Percentiles rank a stretch among this genome's conserved stretches.
Conservation (phyloP, 164 flowering plant species). For the Hamamelis virginiana region DNA sequence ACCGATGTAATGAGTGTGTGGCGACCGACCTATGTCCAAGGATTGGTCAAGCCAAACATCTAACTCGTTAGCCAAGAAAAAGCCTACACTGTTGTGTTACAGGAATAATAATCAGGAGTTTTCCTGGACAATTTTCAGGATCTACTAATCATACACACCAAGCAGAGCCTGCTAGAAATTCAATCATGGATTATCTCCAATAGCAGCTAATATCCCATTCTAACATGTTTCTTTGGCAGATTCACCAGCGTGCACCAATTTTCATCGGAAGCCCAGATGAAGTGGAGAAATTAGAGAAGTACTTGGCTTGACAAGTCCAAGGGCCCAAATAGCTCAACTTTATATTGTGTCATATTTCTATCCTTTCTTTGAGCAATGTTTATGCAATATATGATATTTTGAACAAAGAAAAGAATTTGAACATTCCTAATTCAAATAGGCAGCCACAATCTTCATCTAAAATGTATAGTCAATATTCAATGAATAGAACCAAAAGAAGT, state of each 20-base stretch:
- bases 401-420: too few species aligned
- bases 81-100: too few species aligned
- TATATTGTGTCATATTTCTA: not conserved
- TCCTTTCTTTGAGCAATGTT: too few species aligned
- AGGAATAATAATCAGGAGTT: too few species aligned
- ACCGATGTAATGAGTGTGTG: too few species aligned
- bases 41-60: too few species aligned
- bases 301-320: conserved; percentile 36
- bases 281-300: conserved; percentile 69
- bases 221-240: conserved; percentile 32
- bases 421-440: not conserved
- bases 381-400: too few species aligned
- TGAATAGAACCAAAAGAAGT: not conserved
- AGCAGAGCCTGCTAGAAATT: too few species aligned
- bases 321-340: not conserved
- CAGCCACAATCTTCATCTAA: not conserved
- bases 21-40: too few species aligned
- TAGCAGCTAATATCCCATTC: not conserved
- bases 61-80: too few species aligned
- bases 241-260: conserved; percentile 73
- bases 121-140: too few species aligned
- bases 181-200: not conserved
- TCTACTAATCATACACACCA: too few species aligned
- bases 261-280: conserved; percentile 74
- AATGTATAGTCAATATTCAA: not conserved